Conservation (phyloP, 2,329 filamentous ascomycete genomes). For the Arachnomyces sp. region DNA sequence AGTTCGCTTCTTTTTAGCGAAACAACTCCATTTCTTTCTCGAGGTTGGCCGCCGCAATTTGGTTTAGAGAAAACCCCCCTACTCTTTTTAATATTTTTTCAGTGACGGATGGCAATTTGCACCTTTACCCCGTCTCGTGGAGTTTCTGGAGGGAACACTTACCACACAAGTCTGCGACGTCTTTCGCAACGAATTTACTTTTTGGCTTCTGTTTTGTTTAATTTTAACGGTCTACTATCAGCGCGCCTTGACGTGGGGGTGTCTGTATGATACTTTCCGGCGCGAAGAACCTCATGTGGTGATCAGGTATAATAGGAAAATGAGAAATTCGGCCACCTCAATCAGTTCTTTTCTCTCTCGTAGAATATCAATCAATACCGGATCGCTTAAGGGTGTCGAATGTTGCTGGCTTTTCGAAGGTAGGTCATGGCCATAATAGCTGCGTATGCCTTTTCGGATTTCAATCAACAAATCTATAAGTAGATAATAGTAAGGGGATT, state of each 20-base stretch:
- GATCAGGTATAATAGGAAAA: slow-evolving; percentile 30
- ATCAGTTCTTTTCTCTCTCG: not conserved
- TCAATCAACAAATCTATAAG: too few relatives aligned
- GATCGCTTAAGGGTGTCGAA: too few relatives aligned
- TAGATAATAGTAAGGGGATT: not conserved
- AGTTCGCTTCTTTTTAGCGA: slow-evolving; percentile 16
- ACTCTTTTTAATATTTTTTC: slow-evolving; percentile 30
- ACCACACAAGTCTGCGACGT: slow-evolving; percentile 23
- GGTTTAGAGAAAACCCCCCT: slow-evolving; percentile 32
- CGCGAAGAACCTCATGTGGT: slow-evolving; percentile 19
- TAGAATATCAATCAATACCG: slow-evolving; percentile 1
- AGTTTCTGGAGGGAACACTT: slow-evolving; percentile 12
- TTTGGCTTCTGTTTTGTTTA: slow-evolving; percentile 14
- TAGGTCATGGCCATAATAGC: too few relatives aligned
- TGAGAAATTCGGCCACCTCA: slow-evolving; percentile 41
- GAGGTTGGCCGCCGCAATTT: slow-evolving; percentile 40
- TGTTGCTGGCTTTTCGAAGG: too few relatives aligned
- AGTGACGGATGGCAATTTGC: slow-evolving; percentile 18
- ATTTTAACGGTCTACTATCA: slow-evolving; percentile 8
- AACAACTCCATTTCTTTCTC: slow-evolving; percentile 32
- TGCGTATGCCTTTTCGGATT: too few relatives aligned
- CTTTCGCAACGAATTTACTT: slow-evolving; percentile 22
- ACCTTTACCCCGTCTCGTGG: slow-evolving; percentile 19
- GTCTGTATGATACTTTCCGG: slow-evolving; percentile 13
- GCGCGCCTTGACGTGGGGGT: slow-evolving; percentile 11